Conservation (phyloP, 805 yeast genomes). For the Starmerella apis region DNA sequence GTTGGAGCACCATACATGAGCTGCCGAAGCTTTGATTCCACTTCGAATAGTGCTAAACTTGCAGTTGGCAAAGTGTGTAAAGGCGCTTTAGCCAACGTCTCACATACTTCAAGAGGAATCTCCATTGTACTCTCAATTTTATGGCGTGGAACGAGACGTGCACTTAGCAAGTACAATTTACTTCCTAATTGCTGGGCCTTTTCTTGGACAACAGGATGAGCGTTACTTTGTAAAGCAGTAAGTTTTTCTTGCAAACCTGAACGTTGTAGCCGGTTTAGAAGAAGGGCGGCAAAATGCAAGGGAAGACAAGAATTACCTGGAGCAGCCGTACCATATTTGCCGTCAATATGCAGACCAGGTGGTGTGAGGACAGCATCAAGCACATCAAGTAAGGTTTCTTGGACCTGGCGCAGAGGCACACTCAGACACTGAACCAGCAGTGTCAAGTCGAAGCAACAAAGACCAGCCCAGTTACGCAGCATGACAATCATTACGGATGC, state of each 20-base stretch:
- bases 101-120: slow-evolving; percentile 21
- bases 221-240: slow-evolving; percentile 34
- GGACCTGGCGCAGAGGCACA: slow-evolving; percentile 34
- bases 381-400: slow-evolving; percentile 59
- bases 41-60: slow-evolving; percentile 37
- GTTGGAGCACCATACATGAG: slow-evolving; percentile 1
- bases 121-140: slow-evolving; percentile 17
- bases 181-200: slow-evolving; percentile 58
- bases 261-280: slow-evolving; percentile 45
- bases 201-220: slow-evolving; percentile 39
- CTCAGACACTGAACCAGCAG: slow-evolving; percentile 26
- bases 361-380: slow-evolving; percentile 54
- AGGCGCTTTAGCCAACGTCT: slow-evolving; percentile 16
- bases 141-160: slow-evolving; percentile 42
- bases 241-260: slow-evolving; percentile 42
- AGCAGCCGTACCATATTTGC: slow-evolving; percentile 31
- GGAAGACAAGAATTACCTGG: slow-evolving; percentile 26
- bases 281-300: slow-evolving; percentile 57
- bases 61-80: slow-evolving; percentile 26
- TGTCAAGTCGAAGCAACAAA: slow-evolving; percentile 53
- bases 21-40: slow-evolving; percentile 32
- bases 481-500: slow-evolving; percentile 50
- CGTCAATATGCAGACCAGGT: slow-evolving; percentile 32
- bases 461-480: slow-evolving; percentile 67
- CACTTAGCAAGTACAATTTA: slow-evolving; percentile 48